Evolutionary conservation across 176 grass and related monocot species (phyloP), one percentile per base, ranked within the genome.

Genomic region (Zoysia japonica): DNA sequence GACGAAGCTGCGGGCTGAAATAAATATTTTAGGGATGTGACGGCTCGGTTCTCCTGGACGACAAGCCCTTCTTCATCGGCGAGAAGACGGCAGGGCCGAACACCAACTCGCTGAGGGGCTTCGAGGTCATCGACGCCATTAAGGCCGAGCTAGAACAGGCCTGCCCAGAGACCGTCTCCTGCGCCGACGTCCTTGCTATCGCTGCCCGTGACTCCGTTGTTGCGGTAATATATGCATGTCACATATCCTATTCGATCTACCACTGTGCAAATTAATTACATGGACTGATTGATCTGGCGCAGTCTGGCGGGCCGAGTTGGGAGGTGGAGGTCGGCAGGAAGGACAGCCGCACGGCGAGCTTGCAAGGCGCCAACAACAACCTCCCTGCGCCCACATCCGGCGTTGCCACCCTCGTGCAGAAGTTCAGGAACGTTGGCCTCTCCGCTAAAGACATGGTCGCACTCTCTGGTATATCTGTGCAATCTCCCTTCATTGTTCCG

Each of bases 271-370:
- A 28, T 28, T 28, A 28, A 28, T 28, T 28, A 28, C 28, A 28
- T 28, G 28, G 28, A 49, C 6, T 49, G 47, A 49, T 10, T 49
- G 47, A 2, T 49, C 47, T 49, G 11, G 47, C 40, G 47, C 78
- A 97, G 94, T 93, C 89, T 2, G 94, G 94, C 4, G 94, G 94
- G 37, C 94, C 94, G 7, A 83, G 75, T 50, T 97, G 94, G 94
- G 61, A 85, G 74, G 89, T 91, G 47, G 91, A 97, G 64, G 61
- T 85, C 14, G 94, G 94, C 16, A 82, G 94, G 57, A 97, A 87
- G 87, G 94, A 97, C 72, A 78, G 89, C 66, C 77, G 79, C 53
- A 77, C 56, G 5, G 91, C 91, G 46, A 93, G 79, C 68, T 77
- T 83, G 49, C 69, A 83, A 72, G 60, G 49, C 43, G 94, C 94